These are phyloP conservation scores for Pleurotus ostreatus DNA, from an alignment of 768 basidiomycete species.

Conservation along the genomic window DNA sequence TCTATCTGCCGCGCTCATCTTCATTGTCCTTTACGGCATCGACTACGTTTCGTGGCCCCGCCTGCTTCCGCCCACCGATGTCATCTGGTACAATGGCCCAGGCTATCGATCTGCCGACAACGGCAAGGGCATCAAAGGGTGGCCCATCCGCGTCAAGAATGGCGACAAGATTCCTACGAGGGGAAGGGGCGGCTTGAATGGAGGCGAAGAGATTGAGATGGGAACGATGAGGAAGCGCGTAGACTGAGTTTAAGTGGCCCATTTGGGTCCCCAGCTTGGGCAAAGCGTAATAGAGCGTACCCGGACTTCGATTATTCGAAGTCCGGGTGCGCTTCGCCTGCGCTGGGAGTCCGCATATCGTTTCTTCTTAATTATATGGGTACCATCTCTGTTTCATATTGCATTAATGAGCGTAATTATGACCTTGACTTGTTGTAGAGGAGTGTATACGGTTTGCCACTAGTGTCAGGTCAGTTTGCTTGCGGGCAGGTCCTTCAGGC, in stretches of 20 bases:
- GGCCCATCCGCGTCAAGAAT: neutral
- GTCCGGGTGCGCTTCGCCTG: too few species aligned
- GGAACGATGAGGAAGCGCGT: constrained; percentile 72
- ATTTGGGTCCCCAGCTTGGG: neutral
- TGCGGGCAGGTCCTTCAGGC: too few species aligned
- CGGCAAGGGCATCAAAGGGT: constrained; percentile 62
- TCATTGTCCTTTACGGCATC: constrained; percentile 83
- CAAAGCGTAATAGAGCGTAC: too few species aligned
- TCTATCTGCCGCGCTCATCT: constrained; percentile 55
- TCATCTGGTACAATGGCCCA: constrained; percentile 85
- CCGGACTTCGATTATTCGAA: too few species aligned
- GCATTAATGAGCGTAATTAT: too few species aligned
- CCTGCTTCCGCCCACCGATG: constrained; percentile 77
- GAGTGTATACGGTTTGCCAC: too few species aligned
- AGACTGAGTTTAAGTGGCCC: constrained; percentile 38
- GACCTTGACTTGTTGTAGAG: too few species aligned
- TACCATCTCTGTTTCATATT: too few species aligned
- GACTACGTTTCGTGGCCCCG: constrained; percentile 96
- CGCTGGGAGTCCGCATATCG: too few species aligned
- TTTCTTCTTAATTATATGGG: too few species aligned
- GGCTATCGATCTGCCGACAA: constrained; percentile 76
- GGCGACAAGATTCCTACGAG: constrained; percentile 22
- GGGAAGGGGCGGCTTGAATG: constrained; percentile 29
- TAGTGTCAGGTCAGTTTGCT: too few species aligned
- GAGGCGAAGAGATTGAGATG: constrained; percentile 75